Percentiles rank a stretch among this genome's conserved stretches.
Evolutionary conservation across 352 stramenopile species (phyloP).

Genomic region (Phytophthora sansomeana): DNA sequence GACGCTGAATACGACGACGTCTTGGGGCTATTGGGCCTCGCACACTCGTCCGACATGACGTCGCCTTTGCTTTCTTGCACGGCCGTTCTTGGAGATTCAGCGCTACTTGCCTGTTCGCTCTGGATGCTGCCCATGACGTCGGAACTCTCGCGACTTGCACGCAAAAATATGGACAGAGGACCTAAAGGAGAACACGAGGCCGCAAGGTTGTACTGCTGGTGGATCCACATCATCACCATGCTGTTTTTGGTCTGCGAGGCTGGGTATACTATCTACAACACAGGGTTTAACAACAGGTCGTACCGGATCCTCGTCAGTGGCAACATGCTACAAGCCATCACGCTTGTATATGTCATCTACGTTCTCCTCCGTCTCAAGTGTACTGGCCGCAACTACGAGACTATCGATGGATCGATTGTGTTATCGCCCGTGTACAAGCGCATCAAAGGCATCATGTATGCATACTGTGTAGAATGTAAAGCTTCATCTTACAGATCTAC

Average conservation of each 20-base stretch:
- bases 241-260: conserved; percentile 50
- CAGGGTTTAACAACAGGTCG: conserved; percentile 42
- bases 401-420: conserved; percentile 49
- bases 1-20: conserved; percentile 47
- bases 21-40: conserved; percentile 47
- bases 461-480: background rate
- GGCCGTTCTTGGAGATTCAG: conserved; percentile 48
- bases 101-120: conserved; percentile 49
- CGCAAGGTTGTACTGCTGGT: conserved; percentile 41
- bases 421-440: conserved; percentile 65
- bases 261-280: conserved; percentile 48
- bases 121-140: conserved; percentile 62
- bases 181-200: conserved; percentile 28
- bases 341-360: conserved; percentile 49
- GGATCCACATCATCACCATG: conserved; percentile 42
- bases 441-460: conserved; percentile 70
- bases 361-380: conserved; percentile 53
- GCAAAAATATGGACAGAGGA: conserved; percentile 52
- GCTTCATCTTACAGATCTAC: background rate
- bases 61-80: conserved; percentile 52
- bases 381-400: conserved; percentile 60
- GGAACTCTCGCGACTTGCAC: conserved; percentile 52
- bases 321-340: conserved; percentile 54
- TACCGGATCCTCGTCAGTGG: conserved; percentile 52
- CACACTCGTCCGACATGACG: conserved; percentile 45